Conservation (phyloP, 1,139 yeast genomes). For the Hyphopichia fennica region DNA sequence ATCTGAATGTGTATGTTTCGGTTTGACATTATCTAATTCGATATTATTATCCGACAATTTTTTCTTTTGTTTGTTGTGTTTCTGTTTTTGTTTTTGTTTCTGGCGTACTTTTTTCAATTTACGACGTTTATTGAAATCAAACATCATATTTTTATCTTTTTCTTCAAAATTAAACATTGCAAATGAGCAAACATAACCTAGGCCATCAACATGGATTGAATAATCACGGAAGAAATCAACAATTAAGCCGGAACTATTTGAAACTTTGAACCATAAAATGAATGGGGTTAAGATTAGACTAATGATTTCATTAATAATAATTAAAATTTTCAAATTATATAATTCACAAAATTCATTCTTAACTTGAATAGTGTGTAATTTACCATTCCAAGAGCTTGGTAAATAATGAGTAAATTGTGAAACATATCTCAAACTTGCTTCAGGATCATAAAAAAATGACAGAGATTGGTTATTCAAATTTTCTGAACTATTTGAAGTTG, state of each 20-base stretch:
- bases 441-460: conserved; percentile 77
- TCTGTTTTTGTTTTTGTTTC: conserved; percentile 2
- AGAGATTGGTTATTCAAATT: conserved; percentile 41
- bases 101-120: conserved; percentile 4
- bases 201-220: conserved; percentile 87
- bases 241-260: conserved; percentile 68
- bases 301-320: conserved; percentile 75
- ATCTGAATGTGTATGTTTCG: conserved; percentile 5
- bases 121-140: conserved; percentile 25
- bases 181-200: conserved; percentile 91
- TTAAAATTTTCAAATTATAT: conserved; percentile 69
- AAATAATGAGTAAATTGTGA: conserved; percentile 87
- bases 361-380: conserved; percentile 78
- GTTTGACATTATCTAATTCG: conserved; percentile 12
- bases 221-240: conserved; percentile 89
- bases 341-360: conserved; percentile 78
- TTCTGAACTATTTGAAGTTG: conserved; percentile 39
- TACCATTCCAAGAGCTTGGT: conserved; percentile 84
- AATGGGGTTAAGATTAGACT: conserved; percentile 86
- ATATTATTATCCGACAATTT: conserved; percentile 10
- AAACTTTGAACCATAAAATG: conserved; percentile 79
- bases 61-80: conserved; percentile 6
- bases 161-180: conserved; percentile 86
- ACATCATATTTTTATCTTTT: conserved; percentile 52
- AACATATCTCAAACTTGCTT: conserved; percentile 73